Evolutionary conservation across 2,329 filamentous ascomycete species (phyloP), one percentile per base, ranked within the genome.

Genomic region (Macroventuria anomochaeta): DNA sequence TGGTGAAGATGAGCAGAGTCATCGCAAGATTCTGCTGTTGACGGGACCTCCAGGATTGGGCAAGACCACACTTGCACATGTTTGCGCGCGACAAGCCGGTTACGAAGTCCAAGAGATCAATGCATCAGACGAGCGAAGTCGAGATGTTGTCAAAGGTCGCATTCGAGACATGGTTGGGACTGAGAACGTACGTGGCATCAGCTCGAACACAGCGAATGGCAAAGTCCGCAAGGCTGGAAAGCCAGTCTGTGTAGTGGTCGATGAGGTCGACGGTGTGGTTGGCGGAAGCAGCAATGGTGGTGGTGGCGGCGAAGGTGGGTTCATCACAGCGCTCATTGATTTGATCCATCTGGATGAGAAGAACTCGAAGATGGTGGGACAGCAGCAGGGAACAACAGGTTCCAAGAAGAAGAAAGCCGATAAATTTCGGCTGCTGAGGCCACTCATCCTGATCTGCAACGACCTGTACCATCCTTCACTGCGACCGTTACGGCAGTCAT

Each of bases 101-200:
- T 99, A 99, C 67, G 95, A 97, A 68, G 90, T 96, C 1, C 84
- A 97, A 70, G 95, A 99, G 72, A 96, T 99, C 76, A 99, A 99
- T 67, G 95, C 96, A 7, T 97, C 93, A 65, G 95, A 99, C 69
- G 96, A 99, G 70, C 84, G 95, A 65, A 96, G 91, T 69, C 83
- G 85, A 25, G 87, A 93, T 67, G 91, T 99, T 1, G 95, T 99
- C 29, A 95, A 90, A 70, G 91, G 91, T 6, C 85, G 92, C 13
- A 97, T 99, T 61, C 85, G 90, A 63, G 96, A 96, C 51, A 93
- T 91, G 72, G 83, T 99, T 28, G 93, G 91, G 0, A 99, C 95
- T 0, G 93, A 99, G 73, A 97, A 91, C 55, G 93, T 99, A 56
- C 95, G 83, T 23, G 87, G 90, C 7, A 81, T 85, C 50, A 85